These are phyloP conservation scores for Aspergillus chevalieri DNA, from an alignment of 2,329 filamentous ascomycete genomes.

Conservation along the genomic window DNA sequence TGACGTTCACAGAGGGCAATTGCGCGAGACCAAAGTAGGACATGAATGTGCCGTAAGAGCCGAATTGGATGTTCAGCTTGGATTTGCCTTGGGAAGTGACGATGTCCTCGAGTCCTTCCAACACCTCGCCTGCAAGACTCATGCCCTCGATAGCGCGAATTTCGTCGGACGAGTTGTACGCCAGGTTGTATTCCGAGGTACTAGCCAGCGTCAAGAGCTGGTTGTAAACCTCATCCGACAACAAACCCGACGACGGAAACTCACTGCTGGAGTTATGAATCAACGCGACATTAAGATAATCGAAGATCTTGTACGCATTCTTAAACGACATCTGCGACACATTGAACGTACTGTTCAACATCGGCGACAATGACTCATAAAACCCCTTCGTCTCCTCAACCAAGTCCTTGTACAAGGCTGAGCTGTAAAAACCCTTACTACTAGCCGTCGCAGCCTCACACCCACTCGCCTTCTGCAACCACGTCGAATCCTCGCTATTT, in stretches of 20 bases:
- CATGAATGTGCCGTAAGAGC: conserved; percentile 55
- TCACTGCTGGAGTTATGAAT: conserved; percentile 55
- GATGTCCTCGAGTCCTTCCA: conserved; percentile 40
- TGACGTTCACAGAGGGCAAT: conserved; percentile 43
- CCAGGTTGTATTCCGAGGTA: conserved; percentile 72
- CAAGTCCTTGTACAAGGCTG: conserved; percentile 44
- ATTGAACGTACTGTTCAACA: conserved; percentile 49
- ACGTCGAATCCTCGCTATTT: conserved; percentile 53
- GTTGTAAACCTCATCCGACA: conserved; percentile 54
- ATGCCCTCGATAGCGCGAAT: conserved; percentile 51
- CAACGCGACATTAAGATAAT: conserved; percentile 56
- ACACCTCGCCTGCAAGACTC: conserved; percentile 59
- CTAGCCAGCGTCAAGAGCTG: conserved; percentile 70
- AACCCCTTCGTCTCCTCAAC: conserved; percentile 47
- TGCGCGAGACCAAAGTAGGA: conserved; percentile 57
- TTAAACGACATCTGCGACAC: conserved; percentile 48
- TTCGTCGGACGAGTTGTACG: conserved; percentile 61
- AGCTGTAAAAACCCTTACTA: conserved; percentile 55
- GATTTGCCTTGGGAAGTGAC: conserved; percentile 31
- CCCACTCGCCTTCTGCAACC: conserved; percentile 53
- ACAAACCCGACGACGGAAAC: conserved; percentile 55
- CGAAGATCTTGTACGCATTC: conserved; percentile 62
- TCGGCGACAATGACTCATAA: conserved; percentile 47
- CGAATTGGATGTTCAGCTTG: conserved; percentile 52
- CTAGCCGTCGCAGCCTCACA: conserved; percentile 52